Evolutionary conservation across 306 rosid genomes (phyloP).

Genomic region (Delonix regia): DNA sequence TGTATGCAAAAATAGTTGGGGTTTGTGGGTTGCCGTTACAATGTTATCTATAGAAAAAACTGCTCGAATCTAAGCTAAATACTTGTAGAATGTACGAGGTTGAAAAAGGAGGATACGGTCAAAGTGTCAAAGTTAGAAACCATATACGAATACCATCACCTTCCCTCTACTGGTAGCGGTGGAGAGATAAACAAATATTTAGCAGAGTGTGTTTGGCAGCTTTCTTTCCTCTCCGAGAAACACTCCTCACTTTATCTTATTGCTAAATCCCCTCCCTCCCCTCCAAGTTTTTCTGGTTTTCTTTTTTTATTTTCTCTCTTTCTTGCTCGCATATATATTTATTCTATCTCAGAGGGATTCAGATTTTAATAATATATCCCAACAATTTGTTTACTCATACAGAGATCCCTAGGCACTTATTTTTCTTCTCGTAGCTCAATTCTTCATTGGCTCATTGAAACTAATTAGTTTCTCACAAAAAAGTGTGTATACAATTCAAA

Average conservation of each 20-base stretch:
- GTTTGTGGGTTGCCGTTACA: not conserved
- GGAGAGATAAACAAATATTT: not conserved
- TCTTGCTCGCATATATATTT: not conserved
- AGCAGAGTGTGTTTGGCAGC: not conserved
- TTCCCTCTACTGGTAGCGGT: not conserved
- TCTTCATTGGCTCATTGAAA: constrained; percentile 1
- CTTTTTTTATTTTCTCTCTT: not conserved
- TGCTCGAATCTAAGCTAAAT: not conserved
- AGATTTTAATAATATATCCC: not conserved
- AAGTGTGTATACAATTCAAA: not conserved
- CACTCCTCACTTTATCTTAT: constrained; percentile 27
- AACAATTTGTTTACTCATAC: not conserved
- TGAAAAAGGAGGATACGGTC: not conserved
- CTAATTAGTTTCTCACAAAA: not conserved
- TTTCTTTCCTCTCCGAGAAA: constrained; percentile 22
- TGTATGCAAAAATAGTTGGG: too few species aligned
- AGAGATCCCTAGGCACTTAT: constrained; percentile 17
- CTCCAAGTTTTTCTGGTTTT: not conserved
- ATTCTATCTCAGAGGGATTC: not conserved
- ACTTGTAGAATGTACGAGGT: not conserved
- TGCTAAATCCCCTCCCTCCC: constrained; percentile 25
- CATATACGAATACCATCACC: not conserved
- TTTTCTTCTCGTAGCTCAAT: not conserved
- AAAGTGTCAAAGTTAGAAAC: constrained; percentile 20
- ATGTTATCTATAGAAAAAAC: not conserved